phyloP scores from a whole-genome alignment of 75 land plant genomes.

The Gnetum montanum region DNA sequence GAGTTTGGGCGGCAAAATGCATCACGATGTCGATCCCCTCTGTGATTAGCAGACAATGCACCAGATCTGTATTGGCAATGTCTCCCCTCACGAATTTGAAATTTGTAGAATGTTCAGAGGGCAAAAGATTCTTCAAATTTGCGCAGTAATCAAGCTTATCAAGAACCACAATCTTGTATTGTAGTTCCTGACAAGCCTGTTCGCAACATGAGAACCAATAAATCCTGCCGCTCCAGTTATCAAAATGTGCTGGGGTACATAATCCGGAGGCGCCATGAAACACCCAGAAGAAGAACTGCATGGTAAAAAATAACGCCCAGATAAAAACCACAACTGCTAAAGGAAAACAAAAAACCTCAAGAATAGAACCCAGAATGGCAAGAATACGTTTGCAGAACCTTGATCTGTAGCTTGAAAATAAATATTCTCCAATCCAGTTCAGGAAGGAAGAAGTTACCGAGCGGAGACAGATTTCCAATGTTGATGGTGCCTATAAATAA shows the following conservation, averaged over 20 bases:
- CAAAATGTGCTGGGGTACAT: conserved; percentile 57
- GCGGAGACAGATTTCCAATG: too few relatives aligned
- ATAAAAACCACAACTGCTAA: too few relatives aligned
- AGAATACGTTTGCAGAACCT: too few relatives aligned
- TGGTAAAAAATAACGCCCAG: too few relatives aligned
- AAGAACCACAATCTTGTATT: conserved; percentile 70
- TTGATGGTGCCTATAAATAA: too few relatives aligned
- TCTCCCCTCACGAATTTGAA: conserved; percentile 81
- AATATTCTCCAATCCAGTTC: too few relatives aligned
- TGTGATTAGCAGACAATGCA: conserved; percentile 61
- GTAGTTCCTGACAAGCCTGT: conserved; percentile 51
- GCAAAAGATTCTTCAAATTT: conserved; percentile 51
- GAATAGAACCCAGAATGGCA: too few relatives aligned
- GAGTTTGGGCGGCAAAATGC: conserved; percentile 81
- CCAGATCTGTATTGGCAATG: conserved; percentile 66
- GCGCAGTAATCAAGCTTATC: conserved; percentile 75
- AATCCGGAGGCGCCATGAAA: conserved; percentile 11
- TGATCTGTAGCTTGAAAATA: too few relatives aligned
- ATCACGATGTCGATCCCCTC: conserved; percentile 71
- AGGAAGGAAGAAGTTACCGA: too few relatives aligned
- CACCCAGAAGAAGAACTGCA: too few relatives aligned
- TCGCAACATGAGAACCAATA: conserved; percentile 69
- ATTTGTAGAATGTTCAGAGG: conserved; percentile 36
- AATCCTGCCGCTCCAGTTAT: conserved; percentile 80
- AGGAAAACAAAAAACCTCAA: too few relatives aligned